These are phyloP conservation scores for Leonotis leonurus DNA, from an alignment of 257 asterid species.

Conservation along the genomic window DNA sequence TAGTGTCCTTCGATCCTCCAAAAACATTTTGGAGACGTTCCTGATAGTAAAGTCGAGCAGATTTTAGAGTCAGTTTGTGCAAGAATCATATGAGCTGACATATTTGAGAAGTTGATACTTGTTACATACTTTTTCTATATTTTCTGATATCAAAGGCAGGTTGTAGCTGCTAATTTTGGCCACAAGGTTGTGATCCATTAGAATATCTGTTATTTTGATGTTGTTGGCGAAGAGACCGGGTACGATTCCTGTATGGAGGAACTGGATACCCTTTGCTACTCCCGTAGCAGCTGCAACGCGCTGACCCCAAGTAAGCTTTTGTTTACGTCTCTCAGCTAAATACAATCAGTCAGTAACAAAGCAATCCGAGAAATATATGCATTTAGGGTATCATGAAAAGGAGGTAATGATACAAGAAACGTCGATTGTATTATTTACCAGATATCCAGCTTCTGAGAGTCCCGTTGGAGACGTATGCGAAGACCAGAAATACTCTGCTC, in stretches of 20 bases:
- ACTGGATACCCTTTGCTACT: constrained; percentile 87
- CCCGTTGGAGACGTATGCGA: constrained; percentile 77
- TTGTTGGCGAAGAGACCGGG: constrained; percentile 63
- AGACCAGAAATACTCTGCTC: constrained; percentile 71
- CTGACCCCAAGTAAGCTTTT: constrained; percentile 69
- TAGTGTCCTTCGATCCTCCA: constrained; percentile 36
- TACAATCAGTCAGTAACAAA: neutral
- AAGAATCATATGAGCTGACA: neutral
- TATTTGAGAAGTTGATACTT: neutral
- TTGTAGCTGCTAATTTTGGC: constrained; percentile 71
- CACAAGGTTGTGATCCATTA: constrained; percentile 64
- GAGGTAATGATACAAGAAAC: neutral
- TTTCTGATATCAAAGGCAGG: constrained; percentile 60
- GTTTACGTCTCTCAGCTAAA: constrained; percentile 47
- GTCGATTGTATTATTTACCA: constrained; percentile 30
- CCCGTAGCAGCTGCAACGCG: constrained; percentile 81
- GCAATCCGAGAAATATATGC: neutral
- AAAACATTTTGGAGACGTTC: constrained; percentile 24
- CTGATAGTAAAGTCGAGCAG: constrained; percentile 38
- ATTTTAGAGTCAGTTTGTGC: constrained; percentile 1
- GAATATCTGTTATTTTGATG: constrained; percentile 59
- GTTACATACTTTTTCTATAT: constrained; percentile 37
- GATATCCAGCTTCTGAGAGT: constrained; percentile 82
- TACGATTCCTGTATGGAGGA: constrained; percentile 76
- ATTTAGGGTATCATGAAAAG: neutral